Percentiles rank a stretch among this genome's conserved stretches.
Evolutionary conservation across 1,284 basidiomycete genomes (phyloP).

Genomic region (Meripilus lineatus): DNA sequence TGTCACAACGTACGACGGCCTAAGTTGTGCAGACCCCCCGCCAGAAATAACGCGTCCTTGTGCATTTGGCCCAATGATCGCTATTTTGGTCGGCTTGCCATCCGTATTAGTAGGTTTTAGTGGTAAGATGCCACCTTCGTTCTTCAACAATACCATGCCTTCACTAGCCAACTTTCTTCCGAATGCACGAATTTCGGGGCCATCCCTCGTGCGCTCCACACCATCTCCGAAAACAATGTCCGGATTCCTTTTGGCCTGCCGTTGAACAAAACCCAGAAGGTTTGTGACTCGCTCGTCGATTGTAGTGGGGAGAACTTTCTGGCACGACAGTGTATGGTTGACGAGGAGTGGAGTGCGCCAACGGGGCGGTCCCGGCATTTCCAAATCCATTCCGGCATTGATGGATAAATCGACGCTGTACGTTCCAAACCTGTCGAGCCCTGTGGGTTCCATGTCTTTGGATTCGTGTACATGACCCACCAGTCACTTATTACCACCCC

Average conservation of each 20-base stretch:
- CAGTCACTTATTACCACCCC: conserved; percentile 67
- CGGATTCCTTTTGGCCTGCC: conserved; percentile 50
- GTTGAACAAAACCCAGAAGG: conserved; percentile 55
- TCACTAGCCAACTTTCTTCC: conserved; percentile 56
- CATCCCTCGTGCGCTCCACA: conserved; percentile 50
- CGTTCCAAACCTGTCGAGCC: conserved; percentile 47
- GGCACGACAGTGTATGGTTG: conserved; percentile 49
- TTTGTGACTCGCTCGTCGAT: conserved; percentile 53
- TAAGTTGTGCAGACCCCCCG: conserved; percentile 45
- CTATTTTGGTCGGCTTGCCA: conserved; percentile 28
- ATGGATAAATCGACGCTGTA: conserved; percentile 54
- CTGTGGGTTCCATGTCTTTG: conserved; percentile 5
- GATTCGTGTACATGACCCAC: conserved; percentile 32
- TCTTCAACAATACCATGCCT: conserved; percentile 69
- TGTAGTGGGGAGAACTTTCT: conserved; percentile 48
- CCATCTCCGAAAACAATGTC: conserved; percentile 65
- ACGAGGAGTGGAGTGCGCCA: conserved; percentile 58
- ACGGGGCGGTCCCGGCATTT: conserved; percentile 65
- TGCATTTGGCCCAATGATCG: conserved; percentile 42
- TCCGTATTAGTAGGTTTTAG: conserved; percentile 19
- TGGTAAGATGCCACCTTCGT: conserved; percentile 46
- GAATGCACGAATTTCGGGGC: conserved; percentile 48
- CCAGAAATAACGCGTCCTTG: conserved; percentile 44
- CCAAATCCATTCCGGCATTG: conserved; percentile 65
- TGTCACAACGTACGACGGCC: conserved; percentile 41